Percentiles rank a stretch among this genome's conserved stretches.
Evolutionary conservation across 352 stramenopile species (phyloP).

Genomic region (Peronospora belbahrii): DNA sequence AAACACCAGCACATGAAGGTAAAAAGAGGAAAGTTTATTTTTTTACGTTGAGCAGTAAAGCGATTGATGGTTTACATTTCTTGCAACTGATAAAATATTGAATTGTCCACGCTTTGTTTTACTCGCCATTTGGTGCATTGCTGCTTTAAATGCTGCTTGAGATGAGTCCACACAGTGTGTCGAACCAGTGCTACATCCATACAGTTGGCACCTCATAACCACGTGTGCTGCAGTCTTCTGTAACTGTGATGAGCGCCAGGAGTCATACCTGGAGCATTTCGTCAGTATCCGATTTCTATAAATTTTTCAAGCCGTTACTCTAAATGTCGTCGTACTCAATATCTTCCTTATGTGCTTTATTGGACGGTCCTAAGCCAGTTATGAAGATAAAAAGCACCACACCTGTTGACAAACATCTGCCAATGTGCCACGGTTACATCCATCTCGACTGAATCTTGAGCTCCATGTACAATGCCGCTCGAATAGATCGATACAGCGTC

Average conservation of each 20-base stretch:
- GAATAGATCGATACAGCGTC: constrained; percentile 18
- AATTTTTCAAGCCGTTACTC: constrained; percentile 37
- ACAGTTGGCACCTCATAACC: constrained; percentile 36
- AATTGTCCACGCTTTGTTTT: neutral
- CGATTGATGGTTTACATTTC: constrained; percentile 15
- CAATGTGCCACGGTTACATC: constrained; percentile 61
- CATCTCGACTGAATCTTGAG: constrained; percentile 60
- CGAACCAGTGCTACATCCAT: constrained; percentile 31
- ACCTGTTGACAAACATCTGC: constrained; percentile 84
- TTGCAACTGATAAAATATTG: constrained; percentile 20
- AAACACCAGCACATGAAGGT: neutral
- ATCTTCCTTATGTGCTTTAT: constrained; percentile 58
- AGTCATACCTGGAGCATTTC: constrained; percentile 29
- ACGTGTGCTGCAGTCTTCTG: constrained; percentile 50
- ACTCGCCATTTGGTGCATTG: neutral
- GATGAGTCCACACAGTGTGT: constrained; percentile 33
- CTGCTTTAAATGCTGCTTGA: constrained; percentile 18
- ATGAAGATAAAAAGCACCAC: constrained; percentile 90
- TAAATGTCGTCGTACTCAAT: constrained; percentile 70
- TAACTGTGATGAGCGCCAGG: constrained; percentile 44
- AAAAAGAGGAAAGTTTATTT: constrained; percentile 38
- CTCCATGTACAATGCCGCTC: constrained; percentile 84
- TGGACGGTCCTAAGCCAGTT: constrained; percentile 84
- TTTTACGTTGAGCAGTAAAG: constrained; percentile 5
- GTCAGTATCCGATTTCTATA: constrained; percentile 48